Base-by-base conservation (phyloP, 1,284 basidiomycete genomes). In the Ustilago vetiveriae region DNA sequence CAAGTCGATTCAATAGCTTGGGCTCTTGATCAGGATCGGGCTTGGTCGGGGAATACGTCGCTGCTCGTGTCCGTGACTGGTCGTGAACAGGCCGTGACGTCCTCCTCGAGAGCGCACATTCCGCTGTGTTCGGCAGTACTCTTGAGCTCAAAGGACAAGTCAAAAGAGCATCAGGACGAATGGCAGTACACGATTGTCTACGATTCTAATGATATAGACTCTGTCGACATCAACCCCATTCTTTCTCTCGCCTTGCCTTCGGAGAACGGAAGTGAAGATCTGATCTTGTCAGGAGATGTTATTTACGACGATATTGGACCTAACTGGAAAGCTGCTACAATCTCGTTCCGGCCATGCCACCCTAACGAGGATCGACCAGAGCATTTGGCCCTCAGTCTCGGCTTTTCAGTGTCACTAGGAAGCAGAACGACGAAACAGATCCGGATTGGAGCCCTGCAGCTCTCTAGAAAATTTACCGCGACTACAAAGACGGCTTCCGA, bases 371-470 rank as follows among this genome's bases (percentile, higher is more conserved):
- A 6, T 35, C 33, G 17, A 21, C 16, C 6, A 4, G 50, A 37
- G 4, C 9, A 6, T 8, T 2, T 35, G 5, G 49, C 50, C 10
- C 37, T 64, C n/a, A 42, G 39, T 21, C 49, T 64, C 2, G 54
- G 62, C n/a, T 37, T 57, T 11, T 19, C 44, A 4, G 13, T 33
- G 19, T 23, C 26, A 13, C 16, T 35, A 6, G 2, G 4, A 14
- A 10, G 11, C 5, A 19, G 8, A 2, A 3, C 3, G 8, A 16
- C 36, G 10, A n/a, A 24, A 6, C 19, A 46, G 10, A 8, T 47
- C 13, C 47, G 56, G 8, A 35, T 66, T 10, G 63, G 63, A 19
- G 63, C 63, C 9, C 19, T 66, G 22, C 51, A 66, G 23, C 39
- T 66, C 3, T 27, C 38, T 2, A 17, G 22, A 24, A 32, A 13